These are phyloP conservation scores for Fusarium brachygibbosum DNA, from an alignment of 2,329 filamentous ascomycete species.

Conservation along the genomic window DNA sequence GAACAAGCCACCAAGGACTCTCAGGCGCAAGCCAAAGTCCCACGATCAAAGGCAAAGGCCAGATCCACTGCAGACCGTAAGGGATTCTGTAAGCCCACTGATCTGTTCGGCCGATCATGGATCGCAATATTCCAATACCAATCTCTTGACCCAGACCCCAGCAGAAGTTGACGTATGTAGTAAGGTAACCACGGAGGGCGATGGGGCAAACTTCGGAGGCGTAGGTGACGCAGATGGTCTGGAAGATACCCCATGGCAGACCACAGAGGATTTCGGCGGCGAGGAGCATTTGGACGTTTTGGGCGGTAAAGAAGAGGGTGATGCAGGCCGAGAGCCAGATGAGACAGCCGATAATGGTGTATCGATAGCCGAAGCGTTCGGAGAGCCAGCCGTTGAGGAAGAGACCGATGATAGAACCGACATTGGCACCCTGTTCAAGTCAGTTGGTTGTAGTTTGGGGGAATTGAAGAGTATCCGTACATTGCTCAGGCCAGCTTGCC, in stretches of 20 bases:
- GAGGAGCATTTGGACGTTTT: slow-evolving; percentile 42
- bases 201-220: slow-evolving; percentile 79
- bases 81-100: slow-evolving; percentile 79
- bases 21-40: slow-evolving; percentile 78
- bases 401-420: slow-evolving; percentile 43
- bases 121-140: slow-evolving; percentile 78
- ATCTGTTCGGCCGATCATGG: slow-evolving; percentile 73
- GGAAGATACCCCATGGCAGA: slow-evolving; percentile 45
- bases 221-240: slow-evolving; percentile 45
- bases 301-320: slow-evolving; percentile 43
- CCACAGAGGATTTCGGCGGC: slow-evolving; percentile 43
- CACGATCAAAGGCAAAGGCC: slow-evolving; percentile 76
- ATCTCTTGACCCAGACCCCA: slow-evolving; percentile 82
- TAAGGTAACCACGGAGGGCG: slow-evolving; percentile 77
- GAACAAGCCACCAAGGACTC: slow-evolving; percentile 81
- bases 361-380: slow-evolving; percentile 40
- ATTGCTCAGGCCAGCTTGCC: slow-evolving; percentile 44
- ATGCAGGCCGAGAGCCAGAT: slow-evolving; percentile 39
- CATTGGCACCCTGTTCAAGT: slow-evolving; percentile 32
- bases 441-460: neutral
- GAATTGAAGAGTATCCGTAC: neutral
- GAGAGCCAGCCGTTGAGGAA: slow-evolving; percentile 42
- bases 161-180: slow-evolving; percentile 82
- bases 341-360: slow-evolving; percentile 43
- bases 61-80: slow-evolving; percentile 83